A percentile compares a stretch with the other conserved stretches of the same genome.
Conservation (phyloP, 768 basidiomycete species). For the Tephrocybe sp. region DNA sequence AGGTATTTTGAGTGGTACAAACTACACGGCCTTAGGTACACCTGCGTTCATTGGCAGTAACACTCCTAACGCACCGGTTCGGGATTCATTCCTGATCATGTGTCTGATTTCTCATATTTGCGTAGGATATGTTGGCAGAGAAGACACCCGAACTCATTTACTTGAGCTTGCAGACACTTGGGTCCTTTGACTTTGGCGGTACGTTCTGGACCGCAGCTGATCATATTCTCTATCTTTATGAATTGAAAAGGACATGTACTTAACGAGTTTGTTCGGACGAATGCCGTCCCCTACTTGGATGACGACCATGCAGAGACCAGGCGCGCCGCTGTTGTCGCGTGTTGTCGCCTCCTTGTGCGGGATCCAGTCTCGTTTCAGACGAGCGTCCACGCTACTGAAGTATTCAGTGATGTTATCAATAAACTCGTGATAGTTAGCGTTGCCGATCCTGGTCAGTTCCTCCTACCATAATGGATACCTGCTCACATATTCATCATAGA, state of each 20-base stretch:
- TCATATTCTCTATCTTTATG: too few species aligned
- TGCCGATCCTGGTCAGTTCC: conserved; percentile 79
- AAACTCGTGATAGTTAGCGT: conserved; percentile 92
- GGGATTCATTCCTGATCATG: conserved; percentile 27
- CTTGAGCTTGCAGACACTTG: conserved; percentile 81
- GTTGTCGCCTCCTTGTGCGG: conserved; percentile 84
- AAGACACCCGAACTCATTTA: conserved; percentile 69
- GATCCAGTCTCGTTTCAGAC: conserved; percentile 96
- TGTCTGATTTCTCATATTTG: neutral
- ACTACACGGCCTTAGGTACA: conserved; percentile 85
- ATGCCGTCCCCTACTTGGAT: conserved; percentile 89
- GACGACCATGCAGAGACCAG: conserved; percentile 87
- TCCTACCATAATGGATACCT: conserved; percentile 7
- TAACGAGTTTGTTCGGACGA: conserved; percentile 91
- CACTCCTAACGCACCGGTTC: conserved; percentile 42
- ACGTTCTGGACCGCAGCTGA: too few species aligned
- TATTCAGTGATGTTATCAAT: conserved; percentile 96
- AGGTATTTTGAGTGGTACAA: conserved; percentile 72
- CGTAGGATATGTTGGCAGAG: conserved; percentile 42
- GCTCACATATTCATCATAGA: conserved; percentile 38
- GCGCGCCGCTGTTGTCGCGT: conserved; percentile 85
- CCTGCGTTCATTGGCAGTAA: conserved; percentile 56
- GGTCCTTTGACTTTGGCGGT: conserved; percentile 94
- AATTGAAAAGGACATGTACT: conserved; percentile 92
- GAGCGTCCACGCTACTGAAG: conserved; percentile 91